Evolutionary conservation across 1,284 basidiomycete species (phyloP).

Genomic region (Phellopilus nigrolimitatus): DNA sequence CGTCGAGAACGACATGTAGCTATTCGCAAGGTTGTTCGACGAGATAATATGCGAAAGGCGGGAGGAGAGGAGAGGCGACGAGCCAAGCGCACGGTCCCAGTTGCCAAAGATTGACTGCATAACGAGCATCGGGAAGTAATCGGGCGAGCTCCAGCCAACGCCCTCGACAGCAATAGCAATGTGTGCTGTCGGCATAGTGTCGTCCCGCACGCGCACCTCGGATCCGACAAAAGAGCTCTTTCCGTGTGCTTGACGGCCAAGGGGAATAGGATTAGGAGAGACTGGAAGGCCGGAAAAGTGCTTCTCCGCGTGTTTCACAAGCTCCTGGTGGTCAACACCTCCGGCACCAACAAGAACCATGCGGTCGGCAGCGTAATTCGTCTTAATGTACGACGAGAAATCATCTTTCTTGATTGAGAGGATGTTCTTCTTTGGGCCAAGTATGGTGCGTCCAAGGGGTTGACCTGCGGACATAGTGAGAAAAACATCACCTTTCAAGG

Average conservation of each 20-base stretch:
- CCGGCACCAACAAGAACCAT: conserved; percentile 99
- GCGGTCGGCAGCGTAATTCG: conserved; percentile 97
- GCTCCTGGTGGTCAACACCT: conserved; percentile 87
- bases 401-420: conserved; percentile 93
- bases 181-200: conserved; percentile 85
- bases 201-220: conserved; percentile 94
- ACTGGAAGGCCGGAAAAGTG: conserved; percentile 90
- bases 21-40: conserved; percentile 95
- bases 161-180: conserved; percentile 97
- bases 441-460: conserved; percentile 94
- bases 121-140: conserved; percentile 99
- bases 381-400: conserved; percentile 89
- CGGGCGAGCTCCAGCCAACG: conserved; percentile 95
- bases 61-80: conserved; percentile 86
- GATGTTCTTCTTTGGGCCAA: conserved; percentile 96
- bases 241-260: conserved; percentile 74
- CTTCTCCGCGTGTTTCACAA: conserved; percentile 93
- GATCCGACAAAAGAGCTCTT: conserved; percentile 88
- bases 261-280: conserved; percentile 83
- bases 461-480: conserved; percentile 53
- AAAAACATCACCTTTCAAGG: conserved; percentile 16
- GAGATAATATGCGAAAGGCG: conserved; percentile 91
- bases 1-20: conserved; percentile 99
- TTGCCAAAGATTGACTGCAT: conserved; percentile 99
- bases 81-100: conserved; percentile 97